Evolutionary conservation across 2,329 filamentous ascomycete genomes (phyloP).

Genomic region (Sclerotinia minor): DNA sequence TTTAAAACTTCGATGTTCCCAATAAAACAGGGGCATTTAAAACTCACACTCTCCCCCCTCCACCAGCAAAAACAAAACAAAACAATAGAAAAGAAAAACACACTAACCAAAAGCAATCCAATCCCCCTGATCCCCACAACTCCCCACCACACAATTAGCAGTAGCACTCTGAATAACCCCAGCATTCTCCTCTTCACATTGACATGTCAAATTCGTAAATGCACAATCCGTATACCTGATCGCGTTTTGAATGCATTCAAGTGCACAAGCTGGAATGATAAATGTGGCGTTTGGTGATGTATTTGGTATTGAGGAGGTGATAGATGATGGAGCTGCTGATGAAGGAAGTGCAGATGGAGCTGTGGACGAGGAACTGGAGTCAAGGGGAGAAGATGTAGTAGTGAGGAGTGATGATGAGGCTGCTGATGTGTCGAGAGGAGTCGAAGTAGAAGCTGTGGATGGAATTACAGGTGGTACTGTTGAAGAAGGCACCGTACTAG

Average conservation of each 20-base stretch:
- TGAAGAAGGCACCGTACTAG: not conserved
- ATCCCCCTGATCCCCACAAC: not conserved
- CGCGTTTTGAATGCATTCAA: not conserved
- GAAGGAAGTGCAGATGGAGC: not conserved
- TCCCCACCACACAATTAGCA: not conserved
- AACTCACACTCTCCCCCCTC: no score
- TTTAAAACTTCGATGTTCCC: no score
- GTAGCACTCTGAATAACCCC: not conserved
- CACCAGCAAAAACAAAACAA: not conserved
- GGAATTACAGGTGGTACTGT: no score
- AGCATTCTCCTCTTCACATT: not conserved
- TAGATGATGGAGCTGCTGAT: not conserved
- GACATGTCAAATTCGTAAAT: not conserved
- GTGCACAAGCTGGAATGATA: constrained; percentile 1
- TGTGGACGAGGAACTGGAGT: not conserved
- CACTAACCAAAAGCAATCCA: constrained; percentile 3
- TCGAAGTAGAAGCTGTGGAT: not conserved
- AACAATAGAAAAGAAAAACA: not conserved
- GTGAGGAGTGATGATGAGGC: not conserved
- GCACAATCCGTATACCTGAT: not conserved
- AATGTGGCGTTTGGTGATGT: not conserved
- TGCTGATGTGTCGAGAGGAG: not conserved
- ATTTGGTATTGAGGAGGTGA: not conserved
- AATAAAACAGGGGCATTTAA: no score
- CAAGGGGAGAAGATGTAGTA: not conserved